Conservation (phyloP, 108 stramenopile genomes). For the Seminavis robusta region DNA sequence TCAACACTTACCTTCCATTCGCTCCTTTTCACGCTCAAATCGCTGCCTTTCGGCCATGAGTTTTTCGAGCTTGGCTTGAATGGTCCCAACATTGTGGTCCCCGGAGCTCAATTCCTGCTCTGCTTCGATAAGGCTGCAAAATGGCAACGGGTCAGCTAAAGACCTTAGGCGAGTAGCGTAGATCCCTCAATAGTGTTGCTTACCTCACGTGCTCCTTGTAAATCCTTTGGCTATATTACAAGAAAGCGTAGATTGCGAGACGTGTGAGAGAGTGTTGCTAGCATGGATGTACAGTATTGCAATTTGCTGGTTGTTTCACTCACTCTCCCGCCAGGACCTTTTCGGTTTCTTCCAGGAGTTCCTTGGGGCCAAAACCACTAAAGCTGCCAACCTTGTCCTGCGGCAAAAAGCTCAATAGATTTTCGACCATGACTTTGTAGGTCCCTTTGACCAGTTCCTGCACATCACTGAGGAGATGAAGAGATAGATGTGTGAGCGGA, state of each 20-base stretch:
- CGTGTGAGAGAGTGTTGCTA: too few relatives aligned
- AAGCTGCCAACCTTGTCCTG: conserved; percentile 94
- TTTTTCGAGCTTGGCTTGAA: conserved; percentile 37
- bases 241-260: too few relatives aligned
- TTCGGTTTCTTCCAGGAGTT: conserved; percentile 84
- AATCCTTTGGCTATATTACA: too few relatives aligned
- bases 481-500: too few relatives aligned
- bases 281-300: too few relatives aligned
- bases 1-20: too few relatives aligned
- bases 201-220: too few relatives aligned
- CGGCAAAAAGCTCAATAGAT: conserved; percentile 95
- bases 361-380: conserved; percentile 69
- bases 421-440: conserved; percentile 86
- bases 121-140: conserved; percentile 76
- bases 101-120: conserved; percentile 49
- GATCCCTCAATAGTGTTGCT: too few relatives aligned
- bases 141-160: too few relatives aligned
- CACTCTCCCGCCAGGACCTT: conserved; percentile 50
- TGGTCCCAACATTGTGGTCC: conserved; percentile 35
- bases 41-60: conserved; percentile 48
- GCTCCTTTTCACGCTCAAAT: conserved; percentile 62
- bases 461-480: too few relatives aligned
- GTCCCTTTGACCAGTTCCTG: conserved; percentile 47
- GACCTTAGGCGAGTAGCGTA: too few relatives aligned
- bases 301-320: conserved; percentile 68